Percentiles rank a stretch among this genome's conserved stretches.
Conservation (phyloP, 1,284 basidiomycete species). For the Pseudozyma pruni region DNA sequence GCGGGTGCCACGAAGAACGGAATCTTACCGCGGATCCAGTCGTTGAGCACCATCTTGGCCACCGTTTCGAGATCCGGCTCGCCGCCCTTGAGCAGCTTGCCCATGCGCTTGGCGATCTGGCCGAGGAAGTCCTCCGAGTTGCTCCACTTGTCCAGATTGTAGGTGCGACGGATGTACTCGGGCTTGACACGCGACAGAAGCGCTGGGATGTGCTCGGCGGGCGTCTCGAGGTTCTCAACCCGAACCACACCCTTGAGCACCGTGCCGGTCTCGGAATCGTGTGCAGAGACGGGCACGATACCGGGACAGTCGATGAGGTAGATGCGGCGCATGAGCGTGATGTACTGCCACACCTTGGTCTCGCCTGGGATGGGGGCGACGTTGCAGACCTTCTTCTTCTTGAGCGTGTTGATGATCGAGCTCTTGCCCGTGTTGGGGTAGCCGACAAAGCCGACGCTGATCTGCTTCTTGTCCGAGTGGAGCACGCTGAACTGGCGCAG, state of each 20-base stretch:
- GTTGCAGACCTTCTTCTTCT: constrained; percentile 96
- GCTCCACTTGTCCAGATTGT: constrained; percentile 73
- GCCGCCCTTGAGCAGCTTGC: constrained; percentile 90
- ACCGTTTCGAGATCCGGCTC: constrained; percentile 92
- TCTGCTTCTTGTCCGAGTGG: constrained; percentile 99
- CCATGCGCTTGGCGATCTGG: constrained; percentile 87
- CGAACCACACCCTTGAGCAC: constrained; percentile 97
- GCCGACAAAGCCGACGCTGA: constrained; percentile 96
- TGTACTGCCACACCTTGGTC: constrained; percentile 99
- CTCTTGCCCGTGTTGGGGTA: constrained; percentile 99
- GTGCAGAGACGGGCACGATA: constrained; percentile 89
- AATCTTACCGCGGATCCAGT: constrained; percentile 97
- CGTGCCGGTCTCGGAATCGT: constrained; percentile 89
- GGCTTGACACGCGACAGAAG: constrained; percentile 90
- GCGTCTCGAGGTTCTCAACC: constrained; percentile 92
- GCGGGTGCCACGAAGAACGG: constrained; percentile 83
- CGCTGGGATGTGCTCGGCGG: constrained; percentile 90
- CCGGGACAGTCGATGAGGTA: constrained; percentile 99
- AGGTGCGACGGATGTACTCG: constrained; percentile 90
- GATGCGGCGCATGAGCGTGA: constrained; percentile 92
- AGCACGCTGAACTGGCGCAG: constrained; percentile 95
- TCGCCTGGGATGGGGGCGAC: constrained; percentile 98
- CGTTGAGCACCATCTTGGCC: constrained; percentile 93
- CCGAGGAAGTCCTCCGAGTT: constrained; percentile 79
- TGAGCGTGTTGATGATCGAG: constrained; percentile 97